Conservation (phyloP, 257 asterid species). For the Coffea canephora region DNA sequence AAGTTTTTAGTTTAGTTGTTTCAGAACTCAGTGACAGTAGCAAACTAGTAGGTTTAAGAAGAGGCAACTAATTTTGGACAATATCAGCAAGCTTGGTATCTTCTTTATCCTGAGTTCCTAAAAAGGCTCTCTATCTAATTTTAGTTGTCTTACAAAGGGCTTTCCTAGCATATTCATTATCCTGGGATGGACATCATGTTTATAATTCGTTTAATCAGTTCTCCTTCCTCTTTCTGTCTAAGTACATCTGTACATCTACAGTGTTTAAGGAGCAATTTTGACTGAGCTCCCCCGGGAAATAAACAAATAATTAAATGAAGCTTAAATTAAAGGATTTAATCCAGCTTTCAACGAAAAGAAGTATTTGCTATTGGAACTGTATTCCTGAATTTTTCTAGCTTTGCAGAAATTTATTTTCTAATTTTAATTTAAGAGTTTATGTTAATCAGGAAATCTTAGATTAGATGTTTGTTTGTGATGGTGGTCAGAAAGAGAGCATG, state of each 20-base stretch:
- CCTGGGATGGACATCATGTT: background rate
- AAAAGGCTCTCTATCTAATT: background rate
- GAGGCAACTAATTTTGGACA: background rate
- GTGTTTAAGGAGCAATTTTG: background rate
- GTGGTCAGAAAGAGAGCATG: background rate
- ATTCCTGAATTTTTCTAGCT: background rate
- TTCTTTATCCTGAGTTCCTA: background rate
- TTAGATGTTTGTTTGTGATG: background rate
- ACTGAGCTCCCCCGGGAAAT: background rate
- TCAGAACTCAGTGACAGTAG: no score
- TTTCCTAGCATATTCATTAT: background rate
- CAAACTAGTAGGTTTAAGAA: background rate
- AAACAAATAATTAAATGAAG: background rate
- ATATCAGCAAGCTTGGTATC: background rate
- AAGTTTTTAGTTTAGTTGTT: background rate
- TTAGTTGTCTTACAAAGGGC: no score
- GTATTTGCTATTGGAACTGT: no score
- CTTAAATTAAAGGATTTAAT: background rate
- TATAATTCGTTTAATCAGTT: background rate
- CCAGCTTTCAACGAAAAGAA: background rate
- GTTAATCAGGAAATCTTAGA: background rate
- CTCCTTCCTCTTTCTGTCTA: background rate
- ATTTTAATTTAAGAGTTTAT: background rate
- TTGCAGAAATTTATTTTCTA: background rate
- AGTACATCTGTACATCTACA: background rate